Evolutionary conservation across 495 filamentous ascomycete genomes (phyloP).

Genomic region (Penicillium nucicola): DNA sequence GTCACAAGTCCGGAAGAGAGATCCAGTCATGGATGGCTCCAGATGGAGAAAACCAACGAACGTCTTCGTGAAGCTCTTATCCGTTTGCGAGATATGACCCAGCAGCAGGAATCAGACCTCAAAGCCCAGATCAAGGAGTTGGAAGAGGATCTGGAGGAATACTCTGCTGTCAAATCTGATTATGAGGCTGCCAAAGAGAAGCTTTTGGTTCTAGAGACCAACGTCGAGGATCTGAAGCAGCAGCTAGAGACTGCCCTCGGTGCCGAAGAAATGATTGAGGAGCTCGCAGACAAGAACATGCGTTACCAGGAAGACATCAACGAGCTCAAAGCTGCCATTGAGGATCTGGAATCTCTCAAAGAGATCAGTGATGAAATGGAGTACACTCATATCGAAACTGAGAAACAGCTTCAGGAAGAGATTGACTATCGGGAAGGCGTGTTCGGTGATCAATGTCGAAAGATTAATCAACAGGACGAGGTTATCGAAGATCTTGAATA

Average conservation of each 20-base stretch:
- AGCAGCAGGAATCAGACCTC: conserved; percentile 79
- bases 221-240: conserved; percentile 80
- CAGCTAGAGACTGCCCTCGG: conserved; percentile 86
- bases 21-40: conserved; percentile 80
- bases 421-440: conserved; percentile 77
- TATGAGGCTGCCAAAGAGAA: conserved; percentile 68
- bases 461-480: conserved; percentile 62
- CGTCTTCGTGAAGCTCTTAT: conserved; percentile 83
- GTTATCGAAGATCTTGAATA: conserved; percentile 84
- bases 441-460: conserved; percentile 71
- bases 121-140: conserved; percentile 73
- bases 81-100: conserved; percentile 78
- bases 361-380: conserved; percentile 94
- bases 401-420: conserved; percentile 92
- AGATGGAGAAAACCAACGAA: conserved; percentile 88
- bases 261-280: conserved; percentile 90
- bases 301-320: conserved; percentile 77
- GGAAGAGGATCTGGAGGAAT: conserved; percentile 73
- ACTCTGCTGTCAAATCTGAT: conserved; percentile 66
- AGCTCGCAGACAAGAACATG: conserved; percentile 82
- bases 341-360: conserved; percentile 81
- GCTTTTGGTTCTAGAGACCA: conserved; percentile 67
- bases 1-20: conserved; percentile 88
- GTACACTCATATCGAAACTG: conserved; percentile 85
- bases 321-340: conserved; percentile 73